Evolutionary conservation across 495 filamentous ascomycete species (phyloP).

Genomic region (Chaetomium fimeti): DNA sequence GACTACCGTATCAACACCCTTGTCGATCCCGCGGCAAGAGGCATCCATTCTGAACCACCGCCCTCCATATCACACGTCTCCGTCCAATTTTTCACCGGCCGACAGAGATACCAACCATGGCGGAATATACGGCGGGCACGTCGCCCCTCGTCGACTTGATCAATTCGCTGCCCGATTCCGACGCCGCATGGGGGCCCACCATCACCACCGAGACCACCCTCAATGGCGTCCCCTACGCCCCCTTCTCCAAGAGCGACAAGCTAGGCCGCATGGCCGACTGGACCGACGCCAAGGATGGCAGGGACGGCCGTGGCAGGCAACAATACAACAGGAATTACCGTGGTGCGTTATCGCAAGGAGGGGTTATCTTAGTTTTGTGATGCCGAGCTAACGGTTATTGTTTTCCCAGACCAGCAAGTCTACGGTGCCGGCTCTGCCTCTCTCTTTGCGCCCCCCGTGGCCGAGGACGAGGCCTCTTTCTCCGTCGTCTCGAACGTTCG

Average conservation of each 20-base stretch:
- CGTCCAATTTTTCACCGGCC: background rate
- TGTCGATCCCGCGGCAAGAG: background rate
- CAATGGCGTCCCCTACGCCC: constrained; percentile 92
- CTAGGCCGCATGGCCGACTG: constrained; percentile 98
- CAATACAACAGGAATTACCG: constrained; percentile 90
- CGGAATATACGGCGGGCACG: constrained; percentile 27
- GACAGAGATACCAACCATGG: constrained; percentile 26
- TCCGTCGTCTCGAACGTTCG: constrained; percentile 95
- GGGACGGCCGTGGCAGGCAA: constrained; percentile 71
- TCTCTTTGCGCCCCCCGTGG: constrained; percentile 82
- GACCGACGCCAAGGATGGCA: constrained; percentile 89
- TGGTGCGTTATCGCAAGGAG: constrained; percentile 54
- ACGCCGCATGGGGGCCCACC: constrained; percentile 84
- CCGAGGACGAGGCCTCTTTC: constrained; percentile 96
- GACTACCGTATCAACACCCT: background rate
- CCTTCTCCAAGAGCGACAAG: constrained; percentile 98
- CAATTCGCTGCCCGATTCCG: constrained; percentile 53
- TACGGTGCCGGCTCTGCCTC: constrained; percentile 88
- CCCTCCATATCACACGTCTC: background rate
- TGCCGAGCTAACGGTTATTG: constrained; percentile 7
- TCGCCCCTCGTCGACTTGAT: constrained; percentile 55
- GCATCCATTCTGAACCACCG: background rate
- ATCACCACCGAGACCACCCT: constrained; percentile 78
- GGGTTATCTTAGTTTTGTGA: background rate
- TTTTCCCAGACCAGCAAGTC: constrained; percentile 77